These are phyloP conservation scores for Dryas drummondii DNA, from an alignment of 306 rosid species.

Conservation along the genomic window DNA sequence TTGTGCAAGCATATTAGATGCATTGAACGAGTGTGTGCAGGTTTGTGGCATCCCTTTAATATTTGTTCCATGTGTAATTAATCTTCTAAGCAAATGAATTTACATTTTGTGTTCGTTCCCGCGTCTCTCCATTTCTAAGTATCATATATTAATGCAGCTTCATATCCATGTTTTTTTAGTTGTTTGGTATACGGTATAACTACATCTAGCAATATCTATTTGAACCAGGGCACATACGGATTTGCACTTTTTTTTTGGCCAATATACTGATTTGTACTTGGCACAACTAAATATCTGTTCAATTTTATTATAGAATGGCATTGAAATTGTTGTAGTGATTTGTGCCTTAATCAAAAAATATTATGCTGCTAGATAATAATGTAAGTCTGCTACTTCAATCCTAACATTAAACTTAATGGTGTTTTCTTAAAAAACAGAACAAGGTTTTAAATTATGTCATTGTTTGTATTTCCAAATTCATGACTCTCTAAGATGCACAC, in stretches of 20 bases:
- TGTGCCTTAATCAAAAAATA: not conserved
- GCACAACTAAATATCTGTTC: not conserved
- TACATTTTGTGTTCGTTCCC: not conserved
- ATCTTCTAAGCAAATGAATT: not conserved
- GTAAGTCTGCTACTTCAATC: too few species aligned
- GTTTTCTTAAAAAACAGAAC: too few species aligned
- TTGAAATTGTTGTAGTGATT: not conserved
- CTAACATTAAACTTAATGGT: too few species aligned
- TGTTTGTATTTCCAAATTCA: too few species aligned
- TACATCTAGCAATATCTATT: not conserved
- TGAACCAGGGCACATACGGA: not conserved
- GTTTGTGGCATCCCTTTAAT: constrained; percentile 32
- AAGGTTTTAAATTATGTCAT: too few species aligned
- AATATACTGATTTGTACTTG: too few species aligned
- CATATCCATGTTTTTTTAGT: not conserved
- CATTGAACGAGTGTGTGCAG: constrained; percentile 91
- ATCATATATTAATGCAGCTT: too few species aligned
- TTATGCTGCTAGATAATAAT: not conserved
- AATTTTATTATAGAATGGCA: not conserved
- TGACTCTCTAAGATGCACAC: too few species aligned
- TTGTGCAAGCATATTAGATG: constrained; percentile 89
- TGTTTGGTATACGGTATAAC: not conserved
- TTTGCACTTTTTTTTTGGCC: too few species aligned
- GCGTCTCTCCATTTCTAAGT: too few species aligned
- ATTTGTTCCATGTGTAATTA: not conserved